Conservation (phyloP, 2,329 filamentous ascomycete genomes). For the Bipolaris gigantea region DNA sequence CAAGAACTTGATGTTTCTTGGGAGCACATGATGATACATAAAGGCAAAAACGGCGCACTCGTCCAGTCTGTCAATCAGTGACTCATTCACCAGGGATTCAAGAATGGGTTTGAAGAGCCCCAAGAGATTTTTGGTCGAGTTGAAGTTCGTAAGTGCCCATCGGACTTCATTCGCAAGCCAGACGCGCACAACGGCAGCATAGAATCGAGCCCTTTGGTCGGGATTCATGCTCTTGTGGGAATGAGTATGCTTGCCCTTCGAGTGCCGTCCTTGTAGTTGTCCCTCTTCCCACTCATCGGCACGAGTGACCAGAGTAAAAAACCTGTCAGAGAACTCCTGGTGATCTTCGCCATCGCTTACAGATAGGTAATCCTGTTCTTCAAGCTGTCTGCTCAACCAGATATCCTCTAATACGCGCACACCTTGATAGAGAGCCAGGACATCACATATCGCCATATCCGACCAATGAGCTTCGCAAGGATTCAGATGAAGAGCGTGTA, state of each 20-base stretch:
- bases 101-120: neutral
- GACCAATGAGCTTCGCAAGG: slow-evolving; percentile 11
- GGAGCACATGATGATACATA: slow-evolving; percentile 31
- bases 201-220: slow-evolving; percentile 28
- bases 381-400: slow-evolving; percentile 25
- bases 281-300: slow-evolving; percentile 9
- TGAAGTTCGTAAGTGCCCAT: slow-evolving; percentile 27
- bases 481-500: neutral
- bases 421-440: slow-evolving; percentile 31
- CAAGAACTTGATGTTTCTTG: slow-evolving; percentile 17
- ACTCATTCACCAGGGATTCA: neutral
- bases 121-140: slow-evolving; percentile 3
- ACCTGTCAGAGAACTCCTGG: slow-evolving; percentile 2
- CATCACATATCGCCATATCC: slow-evolving; percentile 21
- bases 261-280: neutral
- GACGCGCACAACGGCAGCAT: slow-evolving; percentile 21
- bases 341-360: slow-evolving; percentile 8
- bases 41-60: slow-evolving; percentile 25
- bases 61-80: slow-evolving; percentile 25
- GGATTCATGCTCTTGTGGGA: slow-evolving; percentile 15
- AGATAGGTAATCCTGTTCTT: slow-evolving; percentile 17
- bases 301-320: slow-evolving; percentile 6
- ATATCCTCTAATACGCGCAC: slow-evolving; percentile 24
- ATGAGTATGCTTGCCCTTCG: slow-evolving; percentile 4
- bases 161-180: slow-evolving; percentile 33